A percentile compares a stretch with the other conserved stretches of the same genome.
These are phyloP conservation scores for Stachybotrys chlorohalonatus DNA, from an alignment of 2,329 filamentous ascomycete species.

Conservation along the genomic window DNA sequence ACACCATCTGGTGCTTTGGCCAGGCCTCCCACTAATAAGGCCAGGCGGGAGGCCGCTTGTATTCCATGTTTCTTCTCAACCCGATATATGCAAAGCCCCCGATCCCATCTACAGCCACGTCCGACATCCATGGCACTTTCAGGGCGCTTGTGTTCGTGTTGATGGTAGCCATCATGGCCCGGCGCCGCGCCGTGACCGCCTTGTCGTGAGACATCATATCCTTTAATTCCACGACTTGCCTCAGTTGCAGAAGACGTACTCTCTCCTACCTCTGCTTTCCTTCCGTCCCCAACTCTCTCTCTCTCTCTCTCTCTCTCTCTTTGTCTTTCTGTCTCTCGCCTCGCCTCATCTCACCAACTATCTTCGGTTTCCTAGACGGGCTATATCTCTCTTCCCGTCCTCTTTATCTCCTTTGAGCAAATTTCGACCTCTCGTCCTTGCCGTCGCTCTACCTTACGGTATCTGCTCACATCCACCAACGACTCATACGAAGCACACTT, in stretches of 20 bases:
- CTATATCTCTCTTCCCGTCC: not conserved
- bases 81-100: not conserved
- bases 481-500: not conserved
- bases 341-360: not conserved
- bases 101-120: not conserved
- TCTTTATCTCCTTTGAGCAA: not conserved
- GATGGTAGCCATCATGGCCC: not conserved
- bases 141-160: not conserved
- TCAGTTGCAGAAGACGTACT: not conserved
- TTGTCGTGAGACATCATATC: not conserved
- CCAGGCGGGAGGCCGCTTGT: not conserved
- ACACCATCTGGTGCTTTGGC: not conserved
- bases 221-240: constrained; percentile 2
- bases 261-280: too few species aligned
- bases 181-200: not conserved
- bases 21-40: not conserved
- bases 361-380: not conserved
- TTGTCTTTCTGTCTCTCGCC: not conserved
- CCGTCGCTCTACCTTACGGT: not conserved
- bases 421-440: not conserved
- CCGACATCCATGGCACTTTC: not conserved
- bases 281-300: too few species aligned
- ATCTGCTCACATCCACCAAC: not conserved
- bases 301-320: not conserved
- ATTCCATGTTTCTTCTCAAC: not conserved